phyloP scores from a whole-genome alignment of 176 grass and related monocot genomes.

The Lolium rigidum region DNA sequence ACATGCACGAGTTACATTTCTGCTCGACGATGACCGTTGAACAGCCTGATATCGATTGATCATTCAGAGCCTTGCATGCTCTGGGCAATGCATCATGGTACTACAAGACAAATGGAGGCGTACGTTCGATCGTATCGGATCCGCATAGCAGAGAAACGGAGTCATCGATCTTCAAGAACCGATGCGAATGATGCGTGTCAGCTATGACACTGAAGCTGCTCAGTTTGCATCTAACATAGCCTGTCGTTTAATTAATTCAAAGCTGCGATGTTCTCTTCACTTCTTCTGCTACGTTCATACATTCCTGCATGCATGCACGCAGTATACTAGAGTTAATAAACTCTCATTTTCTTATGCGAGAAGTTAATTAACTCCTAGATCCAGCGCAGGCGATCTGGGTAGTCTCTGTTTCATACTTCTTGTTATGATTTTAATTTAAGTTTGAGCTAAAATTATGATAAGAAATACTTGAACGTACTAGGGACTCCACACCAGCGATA shows the following conservation, averaged over 20 bases:
- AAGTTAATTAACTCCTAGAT: not conserved
- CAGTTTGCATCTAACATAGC: too few species aligned
- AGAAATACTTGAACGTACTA: too few species aligned
- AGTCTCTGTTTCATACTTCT: too few species aligned
- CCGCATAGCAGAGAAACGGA: not conserved
- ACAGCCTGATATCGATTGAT: not conserved
- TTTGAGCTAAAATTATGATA: too few species aligned
- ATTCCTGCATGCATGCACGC: slow-evolving; percentile 4
- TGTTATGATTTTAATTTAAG: too few species aligned
- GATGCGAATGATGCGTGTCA: too few species aligned
- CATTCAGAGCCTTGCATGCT: not conserved
- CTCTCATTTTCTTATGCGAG: too few species aligned
- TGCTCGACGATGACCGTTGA: not conserved
- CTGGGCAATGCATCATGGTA: not conserved
- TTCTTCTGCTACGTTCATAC: not conserved
- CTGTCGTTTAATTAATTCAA: too few species aligned
- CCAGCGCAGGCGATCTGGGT: too few species aligned
- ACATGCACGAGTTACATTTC: not conserved
- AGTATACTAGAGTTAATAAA: not conserved
- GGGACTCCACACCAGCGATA: too few species aligned
- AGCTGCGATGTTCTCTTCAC: not conserved
- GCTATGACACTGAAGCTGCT: too few species aligned
- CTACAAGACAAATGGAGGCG: not conserved
- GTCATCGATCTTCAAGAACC: not conserved
- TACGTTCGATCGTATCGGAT: not conserved